A percentile compares a stretch with the other conserved stretches of the same genome.
Conservation (phyloP, 305 asterid species). For the Solanum hybrid region DNA sequence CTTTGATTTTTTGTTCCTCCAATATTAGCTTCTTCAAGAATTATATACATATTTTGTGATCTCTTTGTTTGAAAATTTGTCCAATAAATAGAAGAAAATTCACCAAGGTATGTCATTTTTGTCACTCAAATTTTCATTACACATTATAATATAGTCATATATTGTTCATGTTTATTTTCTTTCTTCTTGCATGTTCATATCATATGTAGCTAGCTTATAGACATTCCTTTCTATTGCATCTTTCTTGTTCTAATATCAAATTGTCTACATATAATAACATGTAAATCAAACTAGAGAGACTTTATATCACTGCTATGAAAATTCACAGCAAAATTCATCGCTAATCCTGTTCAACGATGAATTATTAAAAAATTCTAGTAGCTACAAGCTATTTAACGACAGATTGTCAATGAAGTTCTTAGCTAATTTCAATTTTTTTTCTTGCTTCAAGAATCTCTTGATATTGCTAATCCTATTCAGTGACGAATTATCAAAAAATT, state of each 20-base stretch:
- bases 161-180: neutral
- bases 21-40: neutral
- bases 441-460: neutral
- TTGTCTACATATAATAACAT: neutral
- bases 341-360: neutral
- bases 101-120: neutral
- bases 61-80: neutral
- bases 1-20: neutral
- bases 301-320: neutral
- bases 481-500: neutral
- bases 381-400: neutral
- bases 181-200: neutral
- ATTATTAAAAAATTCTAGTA: neutral
- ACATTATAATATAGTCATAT: neutral
- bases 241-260: neutral
- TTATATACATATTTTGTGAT: neutral
- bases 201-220: neutral
- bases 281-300: neutral
- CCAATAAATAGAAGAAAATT: neutral
- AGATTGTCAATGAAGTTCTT: neutral
- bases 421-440: neutral
- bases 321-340: neutral
- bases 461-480: neutral
- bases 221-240: neutral
- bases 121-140: neutral